Evolutionary conservation across 2,329 filamentous ascomycete species (phyloP), one percentile per base, ranked within the genome.

Genomic region (Venturiaceae sp.): DNA sequence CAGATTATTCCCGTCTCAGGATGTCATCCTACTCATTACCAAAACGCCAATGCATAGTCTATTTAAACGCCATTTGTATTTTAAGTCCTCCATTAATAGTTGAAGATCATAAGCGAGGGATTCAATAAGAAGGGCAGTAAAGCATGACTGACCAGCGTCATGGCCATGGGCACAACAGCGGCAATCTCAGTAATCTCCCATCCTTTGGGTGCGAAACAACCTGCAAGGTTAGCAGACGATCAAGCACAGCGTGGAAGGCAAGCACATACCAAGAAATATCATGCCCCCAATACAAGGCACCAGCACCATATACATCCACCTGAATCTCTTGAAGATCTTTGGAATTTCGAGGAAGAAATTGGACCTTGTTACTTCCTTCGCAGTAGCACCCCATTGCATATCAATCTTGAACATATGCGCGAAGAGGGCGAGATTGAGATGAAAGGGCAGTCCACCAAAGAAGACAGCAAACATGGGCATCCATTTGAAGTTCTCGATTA

Each of bases 31-130:
- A n/a, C n/a, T n/a, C n/a, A n/a, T n/a, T n/a, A n/a, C n/a, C n/a
- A n/a, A n/a, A n/a, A n/a, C n/a, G n/a, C n/a, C n/a, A n/a, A n/a
- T n/a, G n/a, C n/a, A n/a, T n/a, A n/a, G n/a, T n/a, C n/a, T n/a
- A n/a, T n/a, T n/a, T n/a, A n/a, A n/a, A n/a, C n/a, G n/a, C n/a
- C n/a, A n/a, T n/a, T n/a, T n/a, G n/a, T n/a, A n/a, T n/a, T n/a
- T n/a, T n/a, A n/a, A n/a, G n/a, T n/a, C n/a, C n/a, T n/a, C n/a
- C n/a, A 50, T 54, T 21, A 54, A 21, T 54, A 57, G 19, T 72
- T 16, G 67, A 72, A 64, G 62, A 64, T 62, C 64, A 70, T 54
- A n/a, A 57, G 23, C 2, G 55, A 30, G n/a, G 47, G 55, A 39
- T 60, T 60, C 8, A 59, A 21, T 7, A 59, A 14, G 21, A 54